A percentile compares a stretch with the other conserved stretches of the same genome.
phyloP scores from a whole-genome alignment of 345 rosid species.

The Salix arbutifolia region DNA sequence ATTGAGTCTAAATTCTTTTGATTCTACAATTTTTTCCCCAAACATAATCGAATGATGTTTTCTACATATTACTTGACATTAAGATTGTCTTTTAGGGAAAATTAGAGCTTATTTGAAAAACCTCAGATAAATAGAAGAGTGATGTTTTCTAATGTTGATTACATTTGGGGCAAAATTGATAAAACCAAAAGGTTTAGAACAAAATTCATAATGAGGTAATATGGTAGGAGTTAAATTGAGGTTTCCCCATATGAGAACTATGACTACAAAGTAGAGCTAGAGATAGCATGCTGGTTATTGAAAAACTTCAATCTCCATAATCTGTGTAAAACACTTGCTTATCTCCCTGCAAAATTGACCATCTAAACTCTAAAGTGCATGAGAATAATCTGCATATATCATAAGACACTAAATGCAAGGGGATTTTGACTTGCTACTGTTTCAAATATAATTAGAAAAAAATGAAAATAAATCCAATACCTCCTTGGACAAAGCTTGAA shows the following conservation, averaged over 20 bases:
- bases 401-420: background rate
- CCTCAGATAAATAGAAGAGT: background rate
- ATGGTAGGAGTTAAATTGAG: background rate
- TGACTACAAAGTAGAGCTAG: background rate
- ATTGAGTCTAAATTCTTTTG: background rate
- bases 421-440: background rate
- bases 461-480: conserved; percentile 31
- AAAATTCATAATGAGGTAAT: background rate
- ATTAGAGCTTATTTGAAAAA: background rate
- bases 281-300: background rate
- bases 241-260: background rate
- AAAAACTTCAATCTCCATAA: background rate
- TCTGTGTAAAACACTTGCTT: background rate
- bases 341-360: background rate
- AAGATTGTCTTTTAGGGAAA: background rate
- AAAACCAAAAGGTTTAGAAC: background rate
- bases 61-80: too few species aligned
- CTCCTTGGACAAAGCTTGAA: conserved; percentile 75
- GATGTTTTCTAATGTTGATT: background rate
- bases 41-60: too few species aligned
- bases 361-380: background rate
- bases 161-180: background rate
- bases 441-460: conserved; percentile 1
- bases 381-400: background rate
- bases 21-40: background rate